A percentile compares a stretch with the other conserved stretches of the same genome.
Evolutionary conservation across 495 filamentous ascomycete species (phyloP).

Genomic region (Penicillium cinerascens): DNA sequence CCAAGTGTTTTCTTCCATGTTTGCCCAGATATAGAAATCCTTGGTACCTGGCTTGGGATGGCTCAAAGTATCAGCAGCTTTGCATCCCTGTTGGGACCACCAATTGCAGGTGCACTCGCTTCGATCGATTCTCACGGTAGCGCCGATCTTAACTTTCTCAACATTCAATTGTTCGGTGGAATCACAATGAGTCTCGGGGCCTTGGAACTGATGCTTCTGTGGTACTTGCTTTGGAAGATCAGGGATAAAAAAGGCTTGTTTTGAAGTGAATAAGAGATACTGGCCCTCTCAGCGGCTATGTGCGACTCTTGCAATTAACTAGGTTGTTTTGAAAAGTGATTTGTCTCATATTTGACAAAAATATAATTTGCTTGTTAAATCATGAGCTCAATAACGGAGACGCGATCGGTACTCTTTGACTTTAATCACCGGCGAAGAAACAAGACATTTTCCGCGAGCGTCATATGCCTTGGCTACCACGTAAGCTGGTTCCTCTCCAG

Average conservation of each 20-base stretch:
- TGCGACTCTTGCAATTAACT: no score
- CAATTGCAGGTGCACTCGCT: conserved; percentile 57
- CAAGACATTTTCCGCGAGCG: conserved; percentile 3
- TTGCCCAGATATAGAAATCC: conserved; percentile 53
- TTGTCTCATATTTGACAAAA: neutral
- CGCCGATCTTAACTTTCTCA: conserved; percentile 19
- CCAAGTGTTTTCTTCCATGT: conserved; percentile 62
- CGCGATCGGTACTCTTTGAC: conserved; percentile 2
- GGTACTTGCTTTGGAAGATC: conserved; percentile 18
- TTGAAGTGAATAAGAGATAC: neutral
- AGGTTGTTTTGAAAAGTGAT: neutral
- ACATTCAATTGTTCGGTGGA: conserved; percentile 27
- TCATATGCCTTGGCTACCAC: conserved; percentile 11
- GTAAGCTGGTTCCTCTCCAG: neutral
- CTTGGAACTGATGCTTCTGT: conserved; percentile 13
- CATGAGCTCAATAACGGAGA: neutral
- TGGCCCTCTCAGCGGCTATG: no score
- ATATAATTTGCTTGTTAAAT: no score
- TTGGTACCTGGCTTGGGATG: conserved; percentile 69
- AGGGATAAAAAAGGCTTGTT: conserved; percentile 22
- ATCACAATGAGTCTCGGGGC: conserved; percentile 19
- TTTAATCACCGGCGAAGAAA: conserved; percentile 4
- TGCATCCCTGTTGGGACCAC: conserved; percentile 62
- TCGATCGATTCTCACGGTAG: conserved; percentile 19
- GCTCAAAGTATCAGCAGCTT: conserved; percentile 66